Base-by-base conservation (phyloP, 306 rosid genomes). In the Acacia crassicarpa region DNA sequence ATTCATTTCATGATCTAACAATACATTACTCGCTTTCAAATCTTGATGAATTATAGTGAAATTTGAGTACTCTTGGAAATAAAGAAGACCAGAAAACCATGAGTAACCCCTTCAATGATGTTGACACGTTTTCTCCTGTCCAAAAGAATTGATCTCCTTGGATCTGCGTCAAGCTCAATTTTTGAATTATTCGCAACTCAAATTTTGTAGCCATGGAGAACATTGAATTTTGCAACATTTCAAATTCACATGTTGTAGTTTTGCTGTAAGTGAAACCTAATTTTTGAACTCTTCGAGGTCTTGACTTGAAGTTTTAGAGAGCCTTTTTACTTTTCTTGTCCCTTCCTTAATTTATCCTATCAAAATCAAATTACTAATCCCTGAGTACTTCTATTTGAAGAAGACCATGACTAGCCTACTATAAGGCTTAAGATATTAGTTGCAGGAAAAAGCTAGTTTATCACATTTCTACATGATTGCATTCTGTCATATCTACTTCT, bases 51-150 rank as follows among this genome's bases (percentile, higher is more conserved):
- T 87, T 58, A 93, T 87, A 6, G 91, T 93, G 51, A 88, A 81
- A 68, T 91, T 88, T n/a, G 97, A 93, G 80, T 91, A 88, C 71
- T 93, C 93, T 75, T 91, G 95, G 69, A 91, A 92, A 83, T 93
- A 93, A 23, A 91, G 83, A 85, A 93, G 94, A 41, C 97, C 95
- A 91, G 83, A 85, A 93, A 92, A 41, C 97, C 95, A 76, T 91
- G 97, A 73, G 79, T 89, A 63, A 93, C 66, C 23, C 92, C 95
- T 80, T 89, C 90, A 40, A 93, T 91, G 58, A 91, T 86, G 46
- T 88, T 88, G 30, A 89, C 89, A 56, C 89, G 85, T 67, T 75
- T 86, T 54, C 6, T 35, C 92, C 94, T 91, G 46, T 89, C 85
- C 67, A 93, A 72, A 20, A 76, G 53, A 66, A 17, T 8, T 71